Evolutionary conservation across 2,329 filamentous ascomycete species (phyloP).

Genomic region (Talaromyces sp.): DNA sequence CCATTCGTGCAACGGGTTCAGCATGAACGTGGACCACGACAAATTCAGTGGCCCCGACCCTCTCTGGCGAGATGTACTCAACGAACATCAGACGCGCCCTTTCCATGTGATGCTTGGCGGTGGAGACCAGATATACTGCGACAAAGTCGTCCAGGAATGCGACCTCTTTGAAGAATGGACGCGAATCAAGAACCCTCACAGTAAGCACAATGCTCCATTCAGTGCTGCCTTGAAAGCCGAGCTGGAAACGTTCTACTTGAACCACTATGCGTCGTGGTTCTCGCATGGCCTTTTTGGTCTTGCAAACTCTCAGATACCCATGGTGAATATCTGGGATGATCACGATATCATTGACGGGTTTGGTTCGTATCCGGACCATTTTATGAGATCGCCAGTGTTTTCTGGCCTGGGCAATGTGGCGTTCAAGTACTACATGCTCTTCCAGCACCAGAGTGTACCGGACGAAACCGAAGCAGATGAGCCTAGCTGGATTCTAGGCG

Average conservation of each 20-base stretch:
- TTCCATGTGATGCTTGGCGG: constrained; percentile 99
- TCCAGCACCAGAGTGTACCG: constrained; percentile 87
- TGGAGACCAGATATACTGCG: constrained; percentile 96
- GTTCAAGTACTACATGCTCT: constrained; percentile 98
- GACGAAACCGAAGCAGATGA: constrained; percentile 78
- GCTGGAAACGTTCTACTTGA: constrained; percentile 80
- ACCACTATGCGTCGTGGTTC: constrained; percentile 91
- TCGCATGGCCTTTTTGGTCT: constrained; percentile 92
- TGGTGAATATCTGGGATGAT: constrained; percentile 98
- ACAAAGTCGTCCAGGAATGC: constrained; percentile 72
- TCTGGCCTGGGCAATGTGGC: constrained; percentile 83
- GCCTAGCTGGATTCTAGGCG: constrained; percentile 85
- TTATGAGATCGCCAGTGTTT: constrained; percentile 88
- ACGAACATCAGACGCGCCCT: constrained; percentile 81
- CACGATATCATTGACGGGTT: constrained; percentile 90
- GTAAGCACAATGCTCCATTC: constrained; percentile 76
- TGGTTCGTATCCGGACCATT: constrained; percentile 85
- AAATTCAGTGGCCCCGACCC: constrained; percentile 89
- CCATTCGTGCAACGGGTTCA: constrained; percentile 96
- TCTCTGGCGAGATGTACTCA: constrained; percentile 93
- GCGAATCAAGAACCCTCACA: constrained; percentile 68
- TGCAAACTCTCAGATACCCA: constrained; percentile 89
- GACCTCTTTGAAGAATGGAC: constrained; percentile 79
- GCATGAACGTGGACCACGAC: constrained; percentile 69
- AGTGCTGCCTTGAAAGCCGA: constrained; percentile 79